Percentiles rank a stretch among this genome's conserved stretches.
Evolutionary conservation across 441 rosid genomes (phyloP).

Genomic region (Viola pubescens): DNA sequence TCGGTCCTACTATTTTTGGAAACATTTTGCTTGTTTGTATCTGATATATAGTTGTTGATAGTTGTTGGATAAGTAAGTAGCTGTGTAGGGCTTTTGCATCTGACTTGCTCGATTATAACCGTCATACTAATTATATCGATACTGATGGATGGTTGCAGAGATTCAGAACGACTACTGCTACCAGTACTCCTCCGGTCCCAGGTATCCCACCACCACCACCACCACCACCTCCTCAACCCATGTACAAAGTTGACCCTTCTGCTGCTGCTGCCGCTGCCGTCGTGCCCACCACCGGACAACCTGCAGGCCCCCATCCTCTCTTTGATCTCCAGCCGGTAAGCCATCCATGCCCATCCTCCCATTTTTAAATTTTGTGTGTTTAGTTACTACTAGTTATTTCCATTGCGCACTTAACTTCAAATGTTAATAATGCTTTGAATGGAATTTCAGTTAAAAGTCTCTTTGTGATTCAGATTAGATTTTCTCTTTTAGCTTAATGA

Average conservation of each 20-base stretch:
- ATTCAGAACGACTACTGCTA: constrained; percentile 18
- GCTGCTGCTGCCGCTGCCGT: constrained; percentile 34
- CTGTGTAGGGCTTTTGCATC: no score
- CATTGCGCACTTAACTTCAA: no score
- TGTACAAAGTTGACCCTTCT: constrained; percentile 45
- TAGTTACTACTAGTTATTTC: no score
- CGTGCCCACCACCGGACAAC: constrained; percentile 27
- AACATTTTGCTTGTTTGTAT: constrained; percentile 19
- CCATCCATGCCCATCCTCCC: constrained; percentile 1
- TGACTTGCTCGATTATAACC: no score
- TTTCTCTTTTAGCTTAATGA: no score
- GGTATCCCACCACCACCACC: constrained; percentile 41
- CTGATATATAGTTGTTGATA: neutral
- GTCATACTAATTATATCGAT: no score
- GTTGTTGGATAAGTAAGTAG: no score
- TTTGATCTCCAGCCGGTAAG: constrained; percentile 72
- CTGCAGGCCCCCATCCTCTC: constrained; percentile 35
- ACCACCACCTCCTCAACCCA: constrained; percentile 41
- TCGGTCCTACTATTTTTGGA: constrained; percentile 21
- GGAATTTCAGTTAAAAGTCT: no score
- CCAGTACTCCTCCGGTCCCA: constrained; percentile 33
- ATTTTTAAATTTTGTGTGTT: neutral
- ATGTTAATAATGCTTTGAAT: neutral
- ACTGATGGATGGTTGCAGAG: constrained; percentile 31
- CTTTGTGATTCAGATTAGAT: no score